Evolutionary conservation across 768 basidiomycete species (phyloP).

Genomic region (Tylopilus balloui): DNA sequence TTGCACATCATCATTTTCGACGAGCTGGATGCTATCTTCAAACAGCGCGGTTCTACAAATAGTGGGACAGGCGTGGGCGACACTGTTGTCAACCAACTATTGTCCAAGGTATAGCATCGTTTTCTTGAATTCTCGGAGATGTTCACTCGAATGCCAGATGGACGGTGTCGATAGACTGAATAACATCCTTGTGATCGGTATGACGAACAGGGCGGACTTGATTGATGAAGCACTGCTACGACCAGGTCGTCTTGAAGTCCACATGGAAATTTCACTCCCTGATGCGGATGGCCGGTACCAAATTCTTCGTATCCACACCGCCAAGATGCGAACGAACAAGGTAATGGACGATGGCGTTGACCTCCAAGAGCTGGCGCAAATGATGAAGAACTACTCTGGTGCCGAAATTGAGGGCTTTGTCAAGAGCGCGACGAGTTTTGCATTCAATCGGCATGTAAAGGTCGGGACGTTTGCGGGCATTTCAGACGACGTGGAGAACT

Average conservation of each 20-base stretch:
- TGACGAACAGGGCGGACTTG: constrained; percentile 99
- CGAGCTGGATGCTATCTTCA: constrained; percentile 97
- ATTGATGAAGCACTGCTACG: constrained; percentile 97
- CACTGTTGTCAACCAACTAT: constrained; percentile 95
- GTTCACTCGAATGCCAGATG: constrained; percentile 56
- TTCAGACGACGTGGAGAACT: constrained; percentile 90
- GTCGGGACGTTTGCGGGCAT: constrained; percentile 97
- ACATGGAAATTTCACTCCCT: constrained; percentile 98
- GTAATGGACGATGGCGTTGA: constrained; percentile 88
- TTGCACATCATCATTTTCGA: constrained; percentile 99
- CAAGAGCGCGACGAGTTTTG: constrained; percentile 98
- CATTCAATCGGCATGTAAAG: constrained; percentile 96
- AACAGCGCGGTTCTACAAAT: constrained; percentile 91
- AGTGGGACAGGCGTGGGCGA: constrained; percentile 97
- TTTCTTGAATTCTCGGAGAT: neutral
- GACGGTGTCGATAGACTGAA: constrained; percentile 98
- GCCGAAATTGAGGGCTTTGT: constrained; percentile 95
- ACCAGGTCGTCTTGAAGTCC: constrained; percentile 97
- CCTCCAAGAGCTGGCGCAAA: constrained; percentile 69
- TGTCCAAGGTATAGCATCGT: constrained; percentile 72
- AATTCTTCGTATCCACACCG: constrained; percentile 92
- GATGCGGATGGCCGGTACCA: constrained; percentile 90
- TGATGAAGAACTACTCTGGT: constrained; percentile 97
- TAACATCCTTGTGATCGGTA: constrained; percentile 98
- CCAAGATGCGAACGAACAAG: constrained; percentile 87